Conservation (phyloP, 352 stramenopile species). For the Globisporangium cystogenes region DNA sequence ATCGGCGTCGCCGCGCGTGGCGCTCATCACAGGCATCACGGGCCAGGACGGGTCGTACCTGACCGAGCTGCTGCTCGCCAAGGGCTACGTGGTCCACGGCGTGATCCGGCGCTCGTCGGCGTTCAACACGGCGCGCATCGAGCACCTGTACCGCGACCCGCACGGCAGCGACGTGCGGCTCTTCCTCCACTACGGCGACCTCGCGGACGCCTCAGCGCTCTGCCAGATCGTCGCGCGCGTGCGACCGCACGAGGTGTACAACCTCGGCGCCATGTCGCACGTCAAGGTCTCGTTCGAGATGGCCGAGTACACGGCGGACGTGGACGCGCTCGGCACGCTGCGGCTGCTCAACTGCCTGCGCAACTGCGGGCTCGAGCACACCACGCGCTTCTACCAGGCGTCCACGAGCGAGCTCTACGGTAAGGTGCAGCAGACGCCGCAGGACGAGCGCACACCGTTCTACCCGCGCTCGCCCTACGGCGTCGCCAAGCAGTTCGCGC, state of each 20-base stretch:
- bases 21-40: constrained; percentile 98
- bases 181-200: constrained; percentile 98
- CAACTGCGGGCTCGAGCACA: constrained; percentile 79
- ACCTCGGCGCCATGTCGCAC: constrained; percentile 98
- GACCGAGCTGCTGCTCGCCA: constrained; percentile 94
- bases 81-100: constrained; percentile 94
- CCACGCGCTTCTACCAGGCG: constrained; percentile 93
- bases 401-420: constrained; percentile 98
- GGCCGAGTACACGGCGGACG: constrained; percentile 99
- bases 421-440: constrained; percentile 95
- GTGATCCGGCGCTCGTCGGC: constrained; percentile 97
- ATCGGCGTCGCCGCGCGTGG: constrained; percentile 32
- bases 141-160: constrained; percentile 96
- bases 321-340: constrained; percentile 94
- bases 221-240: constrained; percentile 94
- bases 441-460: constrained; percentile 97
- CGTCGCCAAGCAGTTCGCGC: constrained; percentile 98
- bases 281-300: constrained; percentile 99
- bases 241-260: constrained; percentile 98
- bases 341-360: constrained; percentile 97
- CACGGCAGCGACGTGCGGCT: constrained; percentile 92
- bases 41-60: constrained; percentile 99
- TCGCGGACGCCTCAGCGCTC: constrained; percentile 97
- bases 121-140: constrained; percentile 98
- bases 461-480: constrained; percentile 98